phyloP scores from a whole-genome alignment of 257 asterid species.

The Craterostigma plantagineum region DNA sequence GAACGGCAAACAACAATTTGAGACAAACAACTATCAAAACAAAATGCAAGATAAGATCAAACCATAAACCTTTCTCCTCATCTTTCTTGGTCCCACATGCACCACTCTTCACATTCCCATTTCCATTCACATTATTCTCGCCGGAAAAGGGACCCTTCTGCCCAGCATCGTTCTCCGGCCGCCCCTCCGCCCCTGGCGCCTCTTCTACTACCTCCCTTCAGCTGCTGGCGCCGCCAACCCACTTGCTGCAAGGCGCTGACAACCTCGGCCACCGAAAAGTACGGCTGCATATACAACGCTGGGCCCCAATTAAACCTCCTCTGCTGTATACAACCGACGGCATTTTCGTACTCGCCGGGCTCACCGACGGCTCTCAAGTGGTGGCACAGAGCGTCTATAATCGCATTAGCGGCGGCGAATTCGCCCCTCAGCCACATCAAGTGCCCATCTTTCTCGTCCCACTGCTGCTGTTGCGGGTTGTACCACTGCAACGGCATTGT shows the following conservation, averaged over 20 bases:
- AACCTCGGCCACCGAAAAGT: slow-evolving; percentile 67
- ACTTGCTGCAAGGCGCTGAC: slow-evolving; percentile 51
- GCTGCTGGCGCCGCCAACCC: slow-evolving; percentile 59
- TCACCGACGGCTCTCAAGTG: slow-evolving; percentile 55
- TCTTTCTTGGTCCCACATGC: too few species aligned
- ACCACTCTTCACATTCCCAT: too few species aligned
- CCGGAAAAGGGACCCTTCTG: too few species aligned
- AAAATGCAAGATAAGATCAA: too few species aligned
- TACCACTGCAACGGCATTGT: slow-evolving; percentile 30
- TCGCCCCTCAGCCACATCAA: slow-evolving; percentile 73
- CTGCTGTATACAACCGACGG: slow-evolving; percentile 48
- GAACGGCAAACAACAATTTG: too few species aligned
- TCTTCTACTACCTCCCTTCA: slow-evolving; percentile 28
- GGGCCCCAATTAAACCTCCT: slow-evolving; percentile 74
- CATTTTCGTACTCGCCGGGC: slow-evolving; percentile 63
- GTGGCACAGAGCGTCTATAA: slow-evolving; percentile 75
- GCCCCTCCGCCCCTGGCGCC: slow-evolving; percentile 28
- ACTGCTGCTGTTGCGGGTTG: slow-evolving; percentile 26
- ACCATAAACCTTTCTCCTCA: too few species aligned
- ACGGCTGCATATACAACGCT: slow-evolving; percentile 73
- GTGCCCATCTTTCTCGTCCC: slow-evolving; percentile 65
- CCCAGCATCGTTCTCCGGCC: slow-evolving; percentile 7
- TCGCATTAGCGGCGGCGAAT: slow-evolving; percentile 85
- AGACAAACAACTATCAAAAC: too few species aligned
- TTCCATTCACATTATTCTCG: too few species aligned